Percentiles rank a stretch among this genome's conserved stretches.
Evolutionary conservation across 1,284 basidiomycete species (phyloP).

Genomic region (Austroboletus novae-zelandiae): DNA sequence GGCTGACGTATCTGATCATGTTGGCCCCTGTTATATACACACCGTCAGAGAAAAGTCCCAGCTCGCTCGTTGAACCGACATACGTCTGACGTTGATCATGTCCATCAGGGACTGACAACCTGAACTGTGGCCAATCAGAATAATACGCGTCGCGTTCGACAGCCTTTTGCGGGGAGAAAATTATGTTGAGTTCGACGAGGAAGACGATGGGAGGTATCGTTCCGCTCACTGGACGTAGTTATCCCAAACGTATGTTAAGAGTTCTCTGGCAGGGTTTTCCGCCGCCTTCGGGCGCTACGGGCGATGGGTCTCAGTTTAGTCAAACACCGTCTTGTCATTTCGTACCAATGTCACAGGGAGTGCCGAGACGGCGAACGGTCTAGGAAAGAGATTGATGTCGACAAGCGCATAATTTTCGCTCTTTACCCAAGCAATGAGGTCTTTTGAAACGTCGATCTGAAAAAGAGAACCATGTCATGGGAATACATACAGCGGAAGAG

Average conservation of each 20-base stretch:
- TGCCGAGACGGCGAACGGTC: slow-evolving; percentile 45
- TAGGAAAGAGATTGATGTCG: slow-evolving; percentile 85
- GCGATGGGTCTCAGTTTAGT: background rate
- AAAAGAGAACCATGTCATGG: slow-evolving; percentile 3
- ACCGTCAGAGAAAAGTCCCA: slow-evolving; percentile 4
- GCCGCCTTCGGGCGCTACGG: slow-evolving; percentile 26
- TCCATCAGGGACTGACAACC: slow-evolving; percentile 77
- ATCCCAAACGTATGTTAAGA: slow-evolving; percentile 90
- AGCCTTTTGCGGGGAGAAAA: slow-evolving; percentile 46
- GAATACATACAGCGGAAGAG: background rate
- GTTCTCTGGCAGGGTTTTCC: slow-evolving; percentile 42
- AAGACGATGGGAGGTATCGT: background rate
- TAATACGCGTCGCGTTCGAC: slow-evolving; percentile 65
- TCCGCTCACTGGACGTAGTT: slow-evolving; percentile 80
- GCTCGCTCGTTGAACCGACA: slow-evolving; percentile 21
- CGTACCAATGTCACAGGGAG: slow-evolving; percentile 34
- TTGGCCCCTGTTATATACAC: slow-evolving; percentile 36
- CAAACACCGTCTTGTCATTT: background rate
- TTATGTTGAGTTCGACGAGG: background rate
- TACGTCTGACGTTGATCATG: slow-evolving; percentile 70
- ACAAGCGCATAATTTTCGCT: slow-evolving; percentile 69
- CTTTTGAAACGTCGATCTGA: slow-evolving; percentile 84
- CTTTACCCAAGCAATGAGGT: slow-evolving; percentile 76
- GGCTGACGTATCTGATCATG: slow-evolving; percentile 62
- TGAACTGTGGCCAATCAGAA: slow-evolving; percentile 86